Evolutionary conservation across 2,329 filamentous ascomycete species (phyloP).

Genomic region (Volutella citrinella): DNA sequence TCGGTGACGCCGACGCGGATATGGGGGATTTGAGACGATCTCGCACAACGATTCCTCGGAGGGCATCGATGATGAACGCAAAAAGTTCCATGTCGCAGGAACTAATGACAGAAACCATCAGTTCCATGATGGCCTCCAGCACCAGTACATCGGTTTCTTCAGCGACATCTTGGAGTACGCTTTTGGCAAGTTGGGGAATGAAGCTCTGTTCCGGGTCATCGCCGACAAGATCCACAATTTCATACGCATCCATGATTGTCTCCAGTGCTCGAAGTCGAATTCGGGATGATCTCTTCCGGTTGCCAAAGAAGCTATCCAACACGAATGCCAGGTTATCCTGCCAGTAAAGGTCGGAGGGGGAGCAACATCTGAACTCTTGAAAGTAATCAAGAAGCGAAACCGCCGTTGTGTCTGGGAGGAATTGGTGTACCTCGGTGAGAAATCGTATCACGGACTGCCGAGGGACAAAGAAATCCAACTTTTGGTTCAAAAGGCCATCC

Average conservation of each 20-base stretch:
- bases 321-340: slow-evolving; percentile 60
- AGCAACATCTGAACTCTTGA: slow-evolving; percentile 66
- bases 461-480: slow-evolving; percentile 56
- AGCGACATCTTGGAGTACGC: slow-evolving; percentile 58
- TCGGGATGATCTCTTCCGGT: slow-evolving; percentile 56
- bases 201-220: slow-evolving; percentile 57
- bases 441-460: slow-evolving; percentile 65
- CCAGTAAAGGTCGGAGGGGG: slow-evolving; percentile 69
- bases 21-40: slow-evolving; percentile 45
- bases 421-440: slow-evolving; percentile 58
- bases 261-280: slow-evolving; percentile 63
- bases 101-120: slow-evolving; percentile 63
- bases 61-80: slow-evolving; percentile 51
- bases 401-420: slow-evolving; percentile 63
- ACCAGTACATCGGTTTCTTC: slow-evolving; percentile 63
- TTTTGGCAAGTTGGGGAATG: slow-evolving; percentile 56
- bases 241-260: slow-evolving; percentile 57
- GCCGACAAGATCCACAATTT: slow-evolving; percentile 56
- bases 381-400: slow-evolving; percentile 66
- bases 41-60: slow-evolving; percentile 48
- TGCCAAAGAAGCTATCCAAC: slow-evolving; percentile 61
- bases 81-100: slow-evolving; percentile 59
- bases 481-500: slow-evolving; percentile 44
- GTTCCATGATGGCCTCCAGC: slow-evolving; percentile 61
- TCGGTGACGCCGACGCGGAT: slow-evolving; percentile 25